These are phyloP conservation scores for Neoarthrinium moseri DNA, from an alignment of 2,329 filamentous ascomycete genomes.

Conservation along the genomic window DNA sequence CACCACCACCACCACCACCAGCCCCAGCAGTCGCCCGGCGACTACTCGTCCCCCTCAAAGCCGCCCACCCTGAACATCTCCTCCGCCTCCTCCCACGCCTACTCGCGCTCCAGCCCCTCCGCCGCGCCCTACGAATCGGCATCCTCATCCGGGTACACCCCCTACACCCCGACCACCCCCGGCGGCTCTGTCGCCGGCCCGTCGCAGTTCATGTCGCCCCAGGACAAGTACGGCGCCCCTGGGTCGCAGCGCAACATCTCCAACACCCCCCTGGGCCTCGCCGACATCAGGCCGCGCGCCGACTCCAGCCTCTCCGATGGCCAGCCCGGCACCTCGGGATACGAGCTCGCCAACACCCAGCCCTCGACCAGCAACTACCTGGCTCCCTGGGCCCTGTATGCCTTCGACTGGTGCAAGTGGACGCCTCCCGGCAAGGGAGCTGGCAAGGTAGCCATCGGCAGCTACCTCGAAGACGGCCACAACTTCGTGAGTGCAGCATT, in stretches of 20 bases:
- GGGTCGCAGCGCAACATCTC: conserved; percentile 64
- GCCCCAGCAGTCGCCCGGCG: conserved; percentile 36
- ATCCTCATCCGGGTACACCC: conserved; percentile 50
- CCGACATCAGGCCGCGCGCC: conserved; percentile 85
- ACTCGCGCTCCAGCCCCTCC: conserved; percentile 85
- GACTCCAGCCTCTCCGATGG: conserved; percentile 79
- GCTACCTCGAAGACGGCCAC: conserved; percentile 95
- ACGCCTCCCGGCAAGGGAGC: conserved; percentile 75
- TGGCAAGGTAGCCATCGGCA: conserved; percentile 91
- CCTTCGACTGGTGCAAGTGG: conserved; percentile 99
- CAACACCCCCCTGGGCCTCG: conserved; percentile 86
- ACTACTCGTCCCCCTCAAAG: conserved; percentile 54
- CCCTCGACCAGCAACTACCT: conserved; percentile 86
- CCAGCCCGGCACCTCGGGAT: conserved; percentile 58
- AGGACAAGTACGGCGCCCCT: conserved; percentile 54
- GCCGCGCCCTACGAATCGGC: conserved; percentile 59
- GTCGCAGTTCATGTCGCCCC: conserved; percentile 64
- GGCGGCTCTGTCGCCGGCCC: conserved; percentile 47
- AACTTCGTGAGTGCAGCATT: conserved; percentile 71
- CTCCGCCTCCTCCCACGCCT: conserved; percentile 58
- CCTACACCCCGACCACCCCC: conserved; percentile 65
- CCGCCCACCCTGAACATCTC: conserved; percentile 60
- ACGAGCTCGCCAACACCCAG: conserved; percentile 65
- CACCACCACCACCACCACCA: conserved; percentile 23
- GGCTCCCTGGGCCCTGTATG: conserved; percentile 93